Base-by-base conservation (phyloP, 2,329 filamentous ascomycete species). In the Penicillium rolfsii region DNA sequence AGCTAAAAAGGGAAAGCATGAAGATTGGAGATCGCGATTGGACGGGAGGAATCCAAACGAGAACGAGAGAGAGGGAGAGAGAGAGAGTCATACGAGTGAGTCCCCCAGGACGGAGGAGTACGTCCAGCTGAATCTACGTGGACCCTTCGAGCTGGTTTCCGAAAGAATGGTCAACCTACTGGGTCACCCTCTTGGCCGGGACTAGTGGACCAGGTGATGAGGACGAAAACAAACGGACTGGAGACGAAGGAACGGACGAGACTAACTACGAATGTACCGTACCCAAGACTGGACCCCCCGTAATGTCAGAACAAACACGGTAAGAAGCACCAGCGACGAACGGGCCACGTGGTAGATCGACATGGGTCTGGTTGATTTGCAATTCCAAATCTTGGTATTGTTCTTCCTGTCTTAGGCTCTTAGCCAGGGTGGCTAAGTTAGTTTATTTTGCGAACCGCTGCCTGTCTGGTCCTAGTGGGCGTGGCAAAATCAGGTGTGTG, bases 331-430 rank as follows among this genome's bases (percentile, higher is more conserved):
- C 1, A 33, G 19, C n/a, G 49, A 52, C 19, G 19, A 36, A 28
- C 30, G 12, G 46, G 52, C 55, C 59, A 61, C 59, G 59, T 61
- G 59, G 59, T 55, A 50, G 55, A 61, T 60, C 59, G 59, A 54
- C 50, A 52, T 53, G 53, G 41, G 53, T 46, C 30, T 46, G 28
- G 12, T 46, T 46, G 26, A 46, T 56, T 46, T 30, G 33, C 24
- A 46, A n/a, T 46, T 24, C 7, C 19, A 33, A 33, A 22, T 9
- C 9, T 35, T 11, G n/a, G 16, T 4, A 28, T 22, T 22, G 19
- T 26, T 33, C 14, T 35, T 28, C 53, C 22, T 26, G 28, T 26
- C 14, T 26, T 40, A 40, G 22, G 22, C 19, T 26, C 14, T 38
- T 40, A 40, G 22, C 35, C 19, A n/a, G 7, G 26, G 8, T 48